Evolutionary conservation across 2,329 filamentous ascomycete genomes (phyloP).

Genomic region (Chrysosporium queenslandicum): DNA sequence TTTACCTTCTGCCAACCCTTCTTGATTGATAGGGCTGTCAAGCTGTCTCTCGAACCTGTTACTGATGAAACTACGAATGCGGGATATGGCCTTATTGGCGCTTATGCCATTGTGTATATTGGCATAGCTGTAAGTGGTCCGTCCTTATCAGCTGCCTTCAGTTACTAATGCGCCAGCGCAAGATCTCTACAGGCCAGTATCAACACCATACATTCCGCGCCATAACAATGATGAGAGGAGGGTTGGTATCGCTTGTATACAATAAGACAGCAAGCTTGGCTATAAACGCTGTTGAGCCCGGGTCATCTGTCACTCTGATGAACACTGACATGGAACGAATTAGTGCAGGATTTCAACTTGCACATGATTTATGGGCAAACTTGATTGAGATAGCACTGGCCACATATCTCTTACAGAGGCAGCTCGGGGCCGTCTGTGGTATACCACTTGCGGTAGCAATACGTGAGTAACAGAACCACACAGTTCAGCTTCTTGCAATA

Average conservation of each 20-base stretch:
- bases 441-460: background rate
- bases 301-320: conserved; percentile 5
- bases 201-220: conserved; percentile 2
- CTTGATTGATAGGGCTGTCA: conserved; percentile 21
- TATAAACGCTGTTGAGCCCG: background rate
- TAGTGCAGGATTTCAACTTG: background rate
- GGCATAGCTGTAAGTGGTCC: conserved; percentile 10
- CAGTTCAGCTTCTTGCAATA: background rate
- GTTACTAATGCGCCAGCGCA: conserved; percentile 8
- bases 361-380: conserved; percentile 6
- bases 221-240: conserved; percentile 9
- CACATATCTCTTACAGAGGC: conserved; percentile 6
- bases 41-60: conserved; percentile 15
- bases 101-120: conserved; percentile 17
- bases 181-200: conserved; percentile 12
- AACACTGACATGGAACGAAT: conserved; percentile 9
- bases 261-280: background rate
- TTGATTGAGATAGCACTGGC: conserved; percentile 5
- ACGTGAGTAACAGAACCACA: background rate
- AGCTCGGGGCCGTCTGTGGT: background rate
- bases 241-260: conserved; percentile 4
- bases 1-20: conserved; percentile 24
- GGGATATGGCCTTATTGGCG: conserved; percentile 22
- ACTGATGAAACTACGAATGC: conserved; percentile 13
- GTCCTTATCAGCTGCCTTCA: no score